phyloP scores from a whole-genome alignment of 2,329 filamentous ascomycete species.

The Colletotrichum lini region DNA sequence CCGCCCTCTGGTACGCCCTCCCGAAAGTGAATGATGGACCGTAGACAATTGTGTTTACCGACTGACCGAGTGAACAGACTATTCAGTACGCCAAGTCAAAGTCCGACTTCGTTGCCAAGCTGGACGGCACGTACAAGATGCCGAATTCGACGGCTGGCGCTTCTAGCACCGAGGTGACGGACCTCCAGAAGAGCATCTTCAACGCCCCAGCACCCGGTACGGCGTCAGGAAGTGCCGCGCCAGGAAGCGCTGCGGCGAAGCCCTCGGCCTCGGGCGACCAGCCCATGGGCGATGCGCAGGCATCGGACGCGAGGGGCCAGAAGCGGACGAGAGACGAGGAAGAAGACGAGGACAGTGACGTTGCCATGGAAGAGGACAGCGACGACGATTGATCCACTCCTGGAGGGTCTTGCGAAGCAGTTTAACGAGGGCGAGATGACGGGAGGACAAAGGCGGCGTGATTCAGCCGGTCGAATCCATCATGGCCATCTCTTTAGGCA shows the following conservation, averaged over 20 bases:
- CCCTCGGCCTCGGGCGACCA: conserved; percentile 63
- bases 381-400: conserved; percentile 73
- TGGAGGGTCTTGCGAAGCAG: conserved; percentile 1
- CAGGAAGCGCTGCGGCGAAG: conserved; percentile 58
- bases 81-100: conserved; percentile 93
- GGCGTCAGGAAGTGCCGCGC: conserved; percentile 51
- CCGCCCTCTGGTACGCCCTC: conserved; percentile 79
- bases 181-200: conserved; percentile 86
- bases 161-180: conserved; percentile 74
- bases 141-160: conserved; percentile 65
- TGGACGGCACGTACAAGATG: conserved; percentile 90
- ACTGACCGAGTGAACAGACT: conserved; percentile 69
- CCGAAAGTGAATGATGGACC: background rate
- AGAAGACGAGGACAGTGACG: conserved; percentile 78
- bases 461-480: conserved; percentile 34
- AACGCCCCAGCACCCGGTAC: conserved; percentile 73
- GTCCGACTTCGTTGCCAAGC: conserved; percentile 88
- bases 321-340: conserved; percentile 81
- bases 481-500: conserved; percentile 78
- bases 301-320: conserved; percentile 71
- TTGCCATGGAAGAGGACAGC: conserved; percentile 79
- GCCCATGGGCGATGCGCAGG: conserved; percentile 65
- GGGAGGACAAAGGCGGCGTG: conserved; percentile 18
- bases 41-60: conserved; percentile 1
- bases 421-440: conserved; percentile 27